Evolutionary conservation across 1,284 basidiomycete species (phyloP), one percentile per base, ranked within the genome.

Genomic region (Filobasidium uniguttulatum): DNA sequence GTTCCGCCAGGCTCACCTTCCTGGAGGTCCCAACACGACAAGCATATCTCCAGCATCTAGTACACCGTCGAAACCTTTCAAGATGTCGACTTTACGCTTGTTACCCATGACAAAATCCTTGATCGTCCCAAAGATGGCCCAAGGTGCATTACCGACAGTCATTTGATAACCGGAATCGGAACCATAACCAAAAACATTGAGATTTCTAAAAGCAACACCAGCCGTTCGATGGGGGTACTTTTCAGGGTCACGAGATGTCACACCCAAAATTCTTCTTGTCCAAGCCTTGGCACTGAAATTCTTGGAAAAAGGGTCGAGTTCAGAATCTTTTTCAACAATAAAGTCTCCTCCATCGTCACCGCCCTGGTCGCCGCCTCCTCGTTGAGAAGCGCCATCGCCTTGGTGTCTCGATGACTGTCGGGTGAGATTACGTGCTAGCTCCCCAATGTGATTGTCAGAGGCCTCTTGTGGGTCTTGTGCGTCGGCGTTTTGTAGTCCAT

Each of bases 1-100:
- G 25, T 19, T 15, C 15, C 5, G n/a, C 3, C 20, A 2, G n/a
- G 56, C 62, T 50, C 55, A 68, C 58, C 78, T 51, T 80, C 72
- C 63, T 76, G 81, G 79, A 15, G 82, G 64, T 10, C 79, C 63
- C 5, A 74, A 70, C 15, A 73, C 65, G 50, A 83, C 68, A 5
- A 66, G 55, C 64, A 79, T 75, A 66, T 79, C 77, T 40, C 73
- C 75, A 0, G 71, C 61, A 47, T 70, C 62, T 26, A 73, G 52
- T 5, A 65, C 51, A 31, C 72, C 72, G 28, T 71, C 72, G 49
- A 77, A 69, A 36, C 66, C 61, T 48, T 70, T 63, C 40, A 75
- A 61, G 49, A 76, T 75, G 50, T 74, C 61, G 25, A 75, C 70
- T 54, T 68, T 66, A 40, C 63, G 64, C 44, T 69, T 69, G 40